Base-by-base conservation (phyloP, 2,329 filamentous ascomycete genomes). In the Tolypocladium sp. region DNA sequence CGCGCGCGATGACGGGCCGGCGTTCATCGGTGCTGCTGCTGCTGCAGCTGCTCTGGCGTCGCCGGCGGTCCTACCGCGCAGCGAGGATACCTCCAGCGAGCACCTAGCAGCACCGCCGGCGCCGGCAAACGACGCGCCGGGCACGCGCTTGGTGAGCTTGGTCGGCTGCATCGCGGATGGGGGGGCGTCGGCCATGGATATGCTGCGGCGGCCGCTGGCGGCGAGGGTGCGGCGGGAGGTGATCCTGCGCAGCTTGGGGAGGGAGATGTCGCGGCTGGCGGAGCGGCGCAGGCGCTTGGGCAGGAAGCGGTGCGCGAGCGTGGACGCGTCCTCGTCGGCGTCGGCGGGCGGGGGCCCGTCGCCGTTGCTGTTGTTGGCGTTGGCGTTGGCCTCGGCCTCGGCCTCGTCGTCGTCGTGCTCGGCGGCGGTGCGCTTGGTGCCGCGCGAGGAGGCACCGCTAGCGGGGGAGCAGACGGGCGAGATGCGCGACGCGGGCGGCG, bases 281-380 rank as follows among this genome's bases (percentile, higher is more conserved):
- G 76, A 79, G 71, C 81, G 80, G 58, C 82, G 79, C 55, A 84
- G 71, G 74, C 82, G 82, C 63, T 71, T 72, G 17, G 71, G 70
- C 7, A 63, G 59, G 22, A 62, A 57, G 55, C 58, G 61, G 41
- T 61, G 67, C 62, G 62, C 62, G 57, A 65, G 68, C 22, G 63
- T 58, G 2, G 60, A 59, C 22, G 55, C 53, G 22, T 68, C 58
- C 46, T 65, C 60, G 56, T 60, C 60, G 57, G 59, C 63, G 17
- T 61, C 59, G 58, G 59, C 59, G 57, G 33, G 46, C 60, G n/a
- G n/a, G n/a, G n/a, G n/a, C n/a, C n/a, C 63, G 17, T 58, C 62
- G 30, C 55, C 58, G 4, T 41, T 53, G 37, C 42, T 64, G 53
- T 69, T 63, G 56, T 76, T 71, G 25, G 73, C 71, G 13, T 71